These are phyloP conservation scores for Pseudogymnoascus sp. DNA, from an alignment of 2,329 filamentous ascomycete species.

Conservation along the genomic window DNA sequence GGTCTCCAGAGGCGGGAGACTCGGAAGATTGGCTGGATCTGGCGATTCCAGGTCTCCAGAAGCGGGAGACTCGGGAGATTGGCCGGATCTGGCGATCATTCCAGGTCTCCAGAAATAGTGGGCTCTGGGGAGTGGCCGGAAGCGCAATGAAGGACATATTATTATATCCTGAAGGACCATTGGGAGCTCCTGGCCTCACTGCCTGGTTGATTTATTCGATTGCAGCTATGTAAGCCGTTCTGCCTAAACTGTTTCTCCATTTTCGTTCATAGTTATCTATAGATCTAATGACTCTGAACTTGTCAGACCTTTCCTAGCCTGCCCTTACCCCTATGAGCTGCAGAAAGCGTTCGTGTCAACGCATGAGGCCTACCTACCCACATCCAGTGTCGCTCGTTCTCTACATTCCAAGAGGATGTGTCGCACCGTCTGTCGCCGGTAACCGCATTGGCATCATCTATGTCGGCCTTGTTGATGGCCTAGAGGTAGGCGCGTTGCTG, in stretches of 20 bases:
- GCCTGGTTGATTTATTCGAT: neutral
- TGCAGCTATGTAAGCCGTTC: neutral
- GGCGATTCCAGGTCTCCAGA: neutral
- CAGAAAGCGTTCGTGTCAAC: neutral
- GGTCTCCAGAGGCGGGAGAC: too few species aligned
- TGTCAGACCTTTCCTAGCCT: neutral
- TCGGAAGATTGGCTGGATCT: too few species aligned
- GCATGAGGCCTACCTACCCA: constrained; percentile 20
- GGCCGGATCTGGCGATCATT: neutral
- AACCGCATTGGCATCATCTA: constrained; percentile 26
- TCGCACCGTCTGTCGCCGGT: neutral
- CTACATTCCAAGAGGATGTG: constrained; percentile 30
- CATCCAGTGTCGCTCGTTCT: constrained; percentile 27
- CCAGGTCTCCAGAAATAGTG: neutral
- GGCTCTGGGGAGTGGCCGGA: neutral
- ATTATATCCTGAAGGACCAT: too few species aligned
- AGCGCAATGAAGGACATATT: too few species aligned
- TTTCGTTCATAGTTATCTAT: neutral
- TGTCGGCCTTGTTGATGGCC: constrained; percentile 29
- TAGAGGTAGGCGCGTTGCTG: constrained; percentile 28
- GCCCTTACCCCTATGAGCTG: neutral
- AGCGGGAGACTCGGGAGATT: neutral
- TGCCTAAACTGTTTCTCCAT: neutral
- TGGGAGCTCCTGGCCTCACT: neutral
- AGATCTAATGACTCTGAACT: neutral